Evolutionary conservation across 164 flowering plant genomes (phyloP), one percentile per base, ranked within the genome.

Genomic region (Taxillus chinensis): DNA sequence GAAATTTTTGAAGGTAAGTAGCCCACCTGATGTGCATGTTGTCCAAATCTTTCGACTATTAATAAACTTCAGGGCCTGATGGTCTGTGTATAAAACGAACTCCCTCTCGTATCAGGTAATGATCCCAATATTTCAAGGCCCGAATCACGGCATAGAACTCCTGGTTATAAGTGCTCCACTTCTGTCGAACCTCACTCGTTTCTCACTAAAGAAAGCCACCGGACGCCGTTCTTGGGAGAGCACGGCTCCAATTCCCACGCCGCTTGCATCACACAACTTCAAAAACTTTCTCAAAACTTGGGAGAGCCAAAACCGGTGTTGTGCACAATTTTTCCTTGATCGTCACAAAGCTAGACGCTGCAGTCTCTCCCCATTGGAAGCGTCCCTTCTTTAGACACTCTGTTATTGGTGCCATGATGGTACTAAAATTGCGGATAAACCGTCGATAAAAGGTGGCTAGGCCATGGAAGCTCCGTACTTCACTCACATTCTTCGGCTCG

Each of bases 221-320:
- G 14, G 8, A 54, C 8, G 57, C 8, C 57, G 1, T 6, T 14
- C 12, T 14, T 27, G 27, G 27, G 27, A 27, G 27, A 27, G 27
- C 2, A 27, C 27, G 27, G 2, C 27, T 27, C 27, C 57, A 7
- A 54, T 54, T 14, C 57, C 57, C 57, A 54, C 57, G 14, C 57
- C 57, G 14, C 57, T 54, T 8, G 57, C 9, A 8, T 54, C 57
- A 54, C 57, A 2, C 57, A 14, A 54, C 57, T 54, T 54, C 57
- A 54, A 54, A 54, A 8, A 8, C 8, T 27, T 6, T 14, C 9
- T 54, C 38, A 54, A 54, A 54, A 54, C 14, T 1, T n/a, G n/a
- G 57, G 12, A 54, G 14, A 7, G 57, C 57, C 14, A 54, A 54
- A 27, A 27, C 27, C 2, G 27, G 27, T 27, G 27, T 2, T 27